phyloP scores from a whole-genome alignment of 352 stramenopile species.

The Pilasporangium apinafurcum region DNA sequence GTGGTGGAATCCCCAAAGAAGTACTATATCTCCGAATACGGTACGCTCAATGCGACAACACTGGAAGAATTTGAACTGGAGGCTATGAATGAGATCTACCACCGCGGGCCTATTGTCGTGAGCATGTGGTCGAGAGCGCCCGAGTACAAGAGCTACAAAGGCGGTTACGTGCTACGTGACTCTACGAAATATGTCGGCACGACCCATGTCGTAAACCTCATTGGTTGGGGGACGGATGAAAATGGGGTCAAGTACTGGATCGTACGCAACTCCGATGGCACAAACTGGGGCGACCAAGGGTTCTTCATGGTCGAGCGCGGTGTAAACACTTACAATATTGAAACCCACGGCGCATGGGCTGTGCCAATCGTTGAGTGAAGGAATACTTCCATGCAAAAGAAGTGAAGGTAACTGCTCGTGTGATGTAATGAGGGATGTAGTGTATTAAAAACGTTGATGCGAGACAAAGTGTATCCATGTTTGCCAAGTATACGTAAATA shows the following conservation, averaged over 20 bases:
- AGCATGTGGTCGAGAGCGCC: conserved; percentile 83
- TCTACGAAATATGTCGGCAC: conserved; percentile 69
- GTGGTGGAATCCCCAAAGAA: conserved; percentile 53
- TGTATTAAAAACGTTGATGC: too few relatives aligned
- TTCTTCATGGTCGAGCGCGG: conserved; percentile 71
- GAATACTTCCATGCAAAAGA: too few relatives aligned
- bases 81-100: conserved; percentile 95
- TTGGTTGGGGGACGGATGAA: conserved; percentile 91
- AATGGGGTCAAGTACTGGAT: conserved; percentile 94
- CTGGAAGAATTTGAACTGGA: conserved; percentile 59
- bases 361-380: conserved; percentile 49
- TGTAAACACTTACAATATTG: conserved; percentile 75
- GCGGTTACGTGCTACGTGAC: conserved; percentile 88
- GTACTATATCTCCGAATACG: conserved; percentile 68
- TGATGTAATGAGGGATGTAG: not conserved
- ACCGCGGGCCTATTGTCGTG: conserved; percentile 91
- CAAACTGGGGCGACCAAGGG: conserved; percentile 64
- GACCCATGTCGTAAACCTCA: conserved; percentile 91
- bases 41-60: conserved; percentile 69
- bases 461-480: too few relatives aligned
- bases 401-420: conserved; percentile 3
- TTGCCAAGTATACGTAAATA: too few relatives aligned
- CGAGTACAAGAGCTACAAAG: conserved; percentile 85
- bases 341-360: conserved; percentile 64
- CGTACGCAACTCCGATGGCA: conserved; percentile 90